Conservation (phyloP, 2,329 filamentous ascomycete species). For the Diaporthe helianthi region DNA sequence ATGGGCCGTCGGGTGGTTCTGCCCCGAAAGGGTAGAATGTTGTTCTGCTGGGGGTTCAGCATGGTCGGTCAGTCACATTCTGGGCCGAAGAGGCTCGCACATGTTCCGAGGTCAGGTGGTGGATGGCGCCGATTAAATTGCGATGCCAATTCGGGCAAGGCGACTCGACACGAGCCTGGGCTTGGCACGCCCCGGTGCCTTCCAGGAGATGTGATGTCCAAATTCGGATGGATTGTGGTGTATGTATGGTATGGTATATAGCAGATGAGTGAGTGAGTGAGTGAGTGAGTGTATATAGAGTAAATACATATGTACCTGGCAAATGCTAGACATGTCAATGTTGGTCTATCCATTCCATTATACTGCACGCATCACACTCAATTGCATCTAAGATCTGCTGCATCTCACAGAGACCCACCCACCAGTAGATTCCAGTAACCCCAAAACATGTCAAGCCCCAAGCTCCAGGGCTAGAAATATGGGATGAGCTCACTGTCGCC, state of each 20-base stretch:
- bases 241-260: no score
- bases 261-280: no score
- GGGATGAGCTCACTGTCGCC: background rate
- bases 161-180: constrained; percentile 15
- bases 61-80: no score
- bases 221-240: no score
- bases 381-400: background rate
- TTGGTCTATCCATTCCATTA: background rate
- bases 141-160: constrained; percentile 20
- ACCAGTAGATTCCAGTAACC: background rate
- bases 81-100: background rate
- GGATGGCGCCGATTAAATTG: constrained; percentile 18
- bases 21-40: no score
- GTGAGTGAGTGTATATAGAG: no score
- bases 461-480: background rate
- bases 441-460: background rate
- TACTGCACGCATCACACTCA: background rate
- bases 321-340: background rate
- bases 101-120: constrained; percentile 22
- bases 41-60: no score
- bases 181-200: constrained; percentile 9
- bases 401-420: constrained; percentile 10
- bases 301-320: no score
- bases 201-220: background rate
- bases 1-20: background rate